A percentile compares a stretch with the other conserved stretches of the same genome.
phyloP scores from a whole-genome alignment of 768 basidiomycete genomes.

The Suillus sp. region DNA sequence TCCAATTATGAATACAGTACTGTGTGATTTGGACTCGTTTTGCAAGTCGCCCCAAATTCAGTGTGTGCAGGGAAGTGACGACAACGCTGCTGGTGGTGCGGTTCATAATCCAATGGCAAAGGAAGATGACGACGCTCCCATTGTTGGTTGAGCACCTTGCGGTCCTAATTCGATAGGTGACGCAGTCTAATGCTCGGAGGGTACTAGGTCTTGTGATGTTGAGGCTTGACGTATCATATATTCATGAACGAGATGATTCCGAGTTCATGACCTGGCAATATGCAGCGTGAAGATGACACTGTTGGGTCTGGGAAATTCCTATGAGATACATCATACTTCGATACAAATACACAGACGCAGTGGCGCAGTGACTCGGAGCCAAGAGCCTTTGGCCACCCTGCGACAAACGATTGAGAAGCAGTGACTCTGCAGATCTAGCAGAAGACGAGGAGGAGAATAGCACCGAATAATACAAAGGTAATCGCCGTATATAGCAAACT shows the following conservation, averaged over 20 bases:
- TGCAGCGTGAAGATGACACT: background rate
- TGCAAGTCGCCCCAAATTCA: background rate
- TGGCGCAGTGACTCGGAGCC: background rate
- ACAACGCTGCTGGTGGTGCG: background rate
- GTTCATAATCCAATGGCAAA: background rate
- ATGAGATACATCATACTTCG: background rate
- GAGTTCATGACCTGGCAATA: background rate
- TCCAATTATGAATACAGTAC: background rate
- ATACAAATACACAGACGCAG: background rate
- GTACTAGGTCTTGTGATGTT: slow-evolving; percentile 16
- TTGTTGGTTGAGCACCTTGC: background rate
- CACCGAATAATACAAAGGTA: background rate
- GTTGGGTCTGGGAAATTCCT: background rate
- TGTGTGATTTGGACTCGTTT: background rate
- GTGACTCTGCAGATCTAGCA: background rate
- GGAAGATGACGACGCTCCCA: background rate
- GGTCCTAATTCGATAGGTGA: background rate
- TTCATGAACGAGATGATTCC: background rate
- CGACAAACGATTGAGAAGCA: background rate
- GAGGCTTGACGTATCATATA: slow-evolving; percentile 10
- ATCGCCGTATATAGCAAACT: background rate
- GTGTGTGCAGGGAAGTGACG: background rate
- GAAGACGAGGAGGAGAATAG: background rate
- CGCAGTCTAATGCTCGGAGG: background rate
- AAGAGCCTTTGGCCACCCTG: background rate